phyloP scores from a whole-genome alignment of 176 grass and related monocot genomes.

The Oryza meridionalis region DNA sequence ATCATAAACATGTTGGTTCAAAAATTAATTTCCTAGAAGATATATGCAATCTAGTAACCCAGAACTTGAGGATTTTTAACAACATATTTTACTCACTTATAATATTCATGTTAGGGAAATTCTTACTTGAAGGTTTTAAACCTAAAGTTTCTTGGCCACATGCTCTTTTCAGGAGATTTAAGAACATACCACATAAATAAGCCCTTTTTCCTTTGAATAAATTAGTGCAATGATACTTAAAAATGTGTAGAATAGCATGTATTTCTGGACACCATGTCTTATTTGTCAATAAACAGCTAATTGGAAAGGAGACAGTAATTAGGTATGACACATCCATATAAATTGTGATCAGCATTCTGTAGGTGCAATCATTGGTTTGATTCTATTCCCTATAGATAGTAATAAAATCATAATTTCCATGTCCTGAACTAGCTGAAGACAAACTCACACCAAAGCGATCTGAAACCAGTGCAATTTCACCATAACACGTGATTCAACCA shows the following conservation, averaged over 20 bases:
- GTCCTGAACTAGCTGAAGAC: not conserved
- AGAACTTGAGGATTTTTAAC: not conserved
- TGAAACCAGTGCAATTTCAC: not conserved
- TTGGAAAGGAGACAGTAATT: not conserved
- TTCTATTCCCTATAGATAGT: not conserved
- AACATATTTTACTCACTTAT: not conserved
- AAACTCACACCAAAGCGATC: conserved; percentile 23
- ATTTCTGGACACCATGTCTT: not conserved
- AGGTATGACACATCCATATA: not conserved
- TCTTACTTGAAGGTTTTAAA: not conserved
- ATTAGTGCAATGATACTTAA: not conserved
- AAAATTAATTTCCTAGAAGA: not conserved
- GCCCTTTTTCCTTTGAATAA: not conserved
- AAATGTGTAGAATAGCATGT: not conserved
- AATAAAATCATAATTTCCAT: not conserved
- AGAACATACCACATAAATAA: not conserved
- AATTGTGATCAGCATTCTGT: not conserved
- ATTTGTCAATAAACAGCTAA: not conserved
- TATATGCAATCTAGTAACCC: not conserved
- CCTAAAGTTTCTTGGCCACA: not conserved
- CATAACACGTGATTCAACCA: not conserved
- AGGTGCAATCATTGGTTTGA: not conserved
- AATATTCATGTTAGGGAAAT: not conserved
- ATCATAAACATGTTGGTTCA: not conserved
- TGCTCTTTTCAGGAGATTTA: not conserved